These are phyloP conservation scores for Evansstolkia leycettana DNA, from an alignment of 495 filamentous ascomycete species.

Conservation along the genomic window DNA sequence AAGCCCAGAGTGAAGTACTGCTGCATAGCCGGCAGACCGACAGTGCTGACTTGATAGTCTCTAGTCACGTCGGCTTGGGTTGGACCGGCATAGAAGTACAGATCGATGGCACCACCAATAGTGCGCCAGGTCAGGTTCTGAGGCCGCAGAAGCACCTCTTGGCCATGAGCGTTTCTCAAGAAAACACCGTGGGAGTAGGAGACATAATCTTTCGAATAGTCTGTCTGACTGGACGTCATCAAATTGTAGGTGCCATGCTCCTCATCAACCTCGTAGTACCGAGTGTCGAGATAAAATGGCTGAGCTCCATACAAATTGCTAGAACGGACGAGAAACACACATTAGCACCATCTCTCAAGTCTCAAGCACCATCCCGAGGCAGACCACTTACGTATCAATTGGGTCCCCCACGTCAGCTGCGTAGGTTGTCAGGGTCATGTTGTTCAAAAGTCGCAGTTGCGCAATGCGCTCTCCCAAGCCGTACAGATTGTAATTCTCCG, in stretches of 20 bases:
- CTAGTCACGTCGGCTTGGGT: constrained; percentile 42
- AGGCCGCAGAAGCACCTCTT: constrained; percentile 56
- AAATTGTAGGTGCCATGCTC: constrained; percentile 39
- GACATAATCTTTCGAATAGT: constrained; percentile 42
- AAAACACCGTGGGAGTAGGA: constrained; percentile 52
- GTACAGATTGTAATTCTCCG: constrained; percentile 51
- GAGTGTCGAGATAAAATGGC: constrained; percentile 52
- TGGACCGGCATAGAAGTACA: constrained; percentile 52
- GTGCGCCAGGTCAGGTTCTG: constrained; percentile 66
- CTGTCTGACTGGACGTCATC: constrained; percentile 39
- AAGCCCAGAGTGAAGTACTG: constrained; percentile 50
- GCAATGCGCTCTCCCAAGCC: constrained; percentile 50
- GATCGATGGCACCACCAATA: constrained; percentile 48
- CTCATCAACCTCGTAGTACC: constrained; percentile 45
- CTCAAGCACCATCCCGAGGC: neutral
- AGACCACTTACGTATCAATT: constrained; percentile 33
- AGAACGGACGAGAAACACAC: neutral
- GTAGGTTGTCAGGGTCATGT: constrained; percentile 53
- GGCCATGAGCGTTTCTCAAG: constrained; percentile 55
- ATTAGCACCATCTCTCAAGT: neutral
- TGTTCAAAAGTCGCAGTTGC: constrained; percentile 44
- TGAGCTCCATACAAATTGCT: constrained; percentile 50
- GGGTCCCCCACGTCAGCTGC: constrained; percentile 57
- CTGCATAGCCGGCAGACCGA: constrained; percentile 51
- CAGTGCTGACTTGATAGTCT: constrained; percentile 41